Percentiles rank a stretch among this genome's conserved stretches.
Conservation (phyloP, 306 rosid species). For the Sicyos baderoa region DNA sequence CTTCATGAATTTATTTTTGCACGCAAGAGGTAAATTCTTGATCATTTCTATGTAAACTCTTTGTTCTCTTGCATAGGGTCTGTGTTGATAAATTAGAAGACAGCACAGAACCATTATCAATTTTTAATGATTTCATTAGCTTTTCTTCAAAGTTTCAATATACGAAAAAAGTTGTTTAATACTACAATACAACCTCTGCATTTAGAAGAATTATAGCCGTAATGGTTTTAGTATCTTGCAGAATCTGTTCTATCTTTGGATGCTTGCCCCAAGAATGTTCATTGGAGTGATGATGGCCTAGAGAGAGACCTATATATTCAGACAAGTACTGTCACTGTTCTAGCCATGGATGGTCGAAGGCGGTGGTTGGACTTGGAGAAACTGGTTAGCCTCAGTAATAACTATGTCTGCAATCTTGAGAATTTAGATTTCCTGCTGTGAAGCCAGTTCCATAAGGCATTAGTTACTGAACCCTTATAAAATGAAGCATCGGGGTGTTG, state of each 20-base stretch:
- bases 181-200: not conserved
- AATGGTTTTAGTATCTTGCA: conserved; percentile 28
- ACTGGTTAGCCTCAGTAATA: conserved; percentile 47
- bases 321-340: conserved; percentile 63
- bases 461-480: not conserved
- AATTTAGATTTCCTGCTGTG: not conserved
- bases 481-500: not conserved
- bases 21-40: not conserved
- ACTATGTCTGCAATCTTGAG: conserved; percentile 21
- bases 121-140: not conserved
- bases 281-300: conserved; percentile 84
- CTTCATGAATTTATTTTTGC: not conserved
- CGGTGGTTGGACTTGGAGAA: conserved; percentile 92
- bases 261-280: conserved; percentile 61
- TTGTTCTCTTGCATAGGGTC: conserved; percentile 2
- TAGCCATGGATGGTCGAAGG: conserved; percentile 99
- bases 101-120: not conserved
- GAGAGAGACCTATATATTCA: conserved; percentile 84
- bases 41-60: not conserved
- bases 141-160: conserved; percentile 1
- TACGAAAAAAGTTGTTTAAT: not conserved
- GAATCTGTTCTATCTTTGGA: conserved; percentile 43
- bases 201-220: conserved; percentile 15
- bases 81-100: conserved; percentile 2
- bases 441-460: not conserved